Percentiles rank a stretch among this genome's conserved stretches.
Conservation (phyloP, 192 early-diverging fungal species). For the Umbelopsis isabellina region DNA sequence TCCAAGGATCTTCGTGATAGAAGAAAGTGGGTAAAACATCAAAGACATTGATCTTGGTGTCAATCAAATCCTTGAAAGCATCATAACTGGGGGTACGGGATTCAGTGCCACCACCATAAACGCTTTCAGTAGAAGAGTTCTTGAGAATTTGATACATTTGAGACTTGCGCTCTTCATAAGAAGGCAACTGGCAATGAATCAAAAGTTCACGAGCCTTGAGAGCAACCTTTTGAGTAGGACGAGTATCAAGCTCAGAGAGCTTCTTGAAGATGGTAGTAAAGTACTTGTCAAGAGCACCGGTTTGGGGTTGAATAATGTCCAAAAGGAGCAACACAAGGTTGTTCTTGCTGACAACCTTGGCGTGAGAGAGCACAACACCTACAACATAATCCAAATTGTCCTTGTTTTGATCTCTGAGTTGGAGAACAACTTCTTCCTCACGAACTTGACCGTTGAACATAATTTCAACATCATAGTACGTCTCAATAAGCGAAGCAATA, state of each 20-base stretch:
- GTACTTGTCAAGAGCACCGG: constrained; percentile 66
- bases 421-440: constrained; percentile 85
- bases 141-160: constrained; percentile 86
- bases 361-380: constrained; percentile 76
- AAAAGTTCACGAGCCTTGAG: constrained; percentile 95
- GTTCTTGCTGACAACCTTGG: constrained; percentile 80
- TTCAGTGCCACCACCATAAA: constrained; percentile 74
- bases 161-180: constrained; percentile 82
- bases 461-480: constrained; percentile 84
- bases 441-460: constrained; percentile 73
- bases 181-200: constrained; percentile 91
- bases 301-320: constrained; percentile 75
- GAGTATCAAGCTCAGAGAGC: constrained; percentile 76
- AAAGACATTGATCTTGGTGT: constrained; percentile 93
- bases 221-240: constrained; percentile 83
- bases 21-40: constrained; percentile 95
- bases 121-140: constrained; percentile 72
- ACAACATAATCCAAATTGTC: constrained; percentile 74
- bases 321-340: constrained; percentile 78
- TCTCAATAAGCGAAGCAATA: constrained; percentile 77
- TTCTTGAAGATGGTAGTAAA: constrained; percentile 81
- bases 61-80: constrained; percentile 82
- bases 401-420: constrained; percentile 87
- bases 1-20: constrained; percentile 78
- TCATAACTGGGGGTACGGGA: constrained; percentile 77